Base-by-base conservation (phyloP, 805 yeast genomes). In the Hanseniaspora clermontiae region DNA sequence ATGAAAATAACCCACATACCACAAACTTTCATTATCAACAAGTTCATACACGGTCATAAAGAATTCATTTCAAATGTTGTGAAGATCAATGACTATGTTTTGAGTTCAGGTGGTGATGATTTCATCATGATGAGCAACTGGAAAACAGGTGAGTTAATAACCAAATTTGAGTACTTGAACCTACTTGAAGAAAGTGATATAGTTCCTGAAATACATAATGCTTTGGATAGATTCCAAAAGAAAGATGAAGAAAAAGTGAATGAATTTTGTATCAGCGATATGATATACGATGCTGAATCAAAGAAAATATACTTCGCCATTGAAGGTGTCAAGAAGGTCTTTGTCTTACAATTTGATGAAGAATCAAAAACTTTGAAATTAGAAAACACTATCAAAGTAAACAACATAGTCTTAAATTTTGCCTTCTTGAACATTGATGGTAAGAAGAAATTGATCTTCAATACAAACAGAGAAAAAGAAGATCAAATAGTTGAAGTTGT, bases 51-150 rank as follows among this genome's bases (percentile, higher is more conserved):
- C 67, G 97, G 95, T 3, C 97, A 91, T 67, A 73, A 74, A 46
- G 85, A 88, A 68, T 95, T 88, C 61, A 82, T 93, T 10, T 83
- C 95, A 1, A 72, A 78, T 7, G 66, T 93, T 60, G 67, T 74
- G 36, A 59, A 66, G 3, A 80, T 81, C 74, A 68, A 71, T 4
- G 65, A 72, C 24, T 64, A 78, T 19, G 72, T 93, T 54, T 68
- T 90, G 27, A 83, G 93, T 65, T 97, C 84, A 4, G 98, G 99
- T 38, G 99, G 98, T 61, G 98, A 93, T 66, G 80, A 79, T 54
- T 80, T 68, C 61, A 64, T 93, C 12, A 74, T 78, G 59, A 66
- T 81, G 19, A 91, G 97, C 97, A 75, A 86, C 59, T 89, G 97
- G 95, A 71, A 73, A 29, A 65, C 73, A 17, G 79, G 78, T 38